phyloP scores from a whole-genome alignment of 1,284 basidiomycete genomes.

The Sanghuangporus sanghuang region DNA sequence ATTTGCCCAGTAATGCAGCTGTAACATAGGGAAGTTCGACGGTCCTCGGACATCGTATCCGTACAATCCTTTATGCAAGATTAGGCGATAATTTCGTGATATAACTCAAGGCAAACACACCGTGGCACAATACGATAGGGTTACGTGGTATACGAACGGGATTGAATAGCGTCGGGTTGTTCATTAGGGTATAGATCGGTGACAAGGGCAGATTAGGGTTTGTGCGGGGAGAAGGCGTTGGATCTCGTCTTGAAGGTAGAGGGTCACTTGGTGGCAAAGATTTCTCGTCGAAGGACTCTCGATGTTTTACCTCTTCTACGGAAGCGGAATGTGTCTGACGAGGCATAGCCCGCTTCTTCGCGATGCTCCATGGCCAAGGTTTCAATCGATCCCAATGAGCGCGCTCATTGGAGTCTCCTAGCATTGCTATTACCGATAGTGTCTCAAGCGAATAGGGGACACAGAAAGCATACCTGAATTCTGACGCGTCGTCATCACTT shows the following conservation, averaged over 20 bases:
- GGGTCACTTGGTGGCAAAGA: not conserved
- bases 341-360: not conserved
- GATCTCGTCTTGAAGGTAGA: not conserved
- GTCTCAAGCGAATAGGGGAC: not conserved
- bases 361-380: not conserved
- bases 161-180: conserved; percentile 67
- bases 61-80: conserved; percentile 65
- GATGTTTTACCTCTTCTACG: not conserved
- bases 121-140: conserved; percentile 94
- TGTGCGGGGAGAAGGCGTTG: not conserved
- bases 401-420: not conserved
- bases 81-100: not conserved
- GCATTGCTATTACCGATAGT: not conserved
- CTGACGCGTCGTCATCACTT: conserved; percentile 1
- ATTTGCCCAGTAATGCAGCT: conserved; percentile 95
- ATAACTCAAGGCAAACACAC: conserved; percentile 39
- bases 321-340: not conserved
- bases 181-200: conserved; percentile 67
- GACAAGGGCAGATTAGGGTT: conserved; percentile 21
- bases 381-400: conserved; percentile 1
- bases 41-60: conserved; percentile 89
- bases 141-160: conserved; percentile 77
- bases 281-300: not conserved
- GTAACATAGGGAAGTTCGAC: conserved; percentile 68
- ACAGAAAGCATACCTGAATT: not conserved